phyloP scores from a whole-genome alignment of 2,329 filamentous ascomycete species.

The Fusarium sp. region DNA sequence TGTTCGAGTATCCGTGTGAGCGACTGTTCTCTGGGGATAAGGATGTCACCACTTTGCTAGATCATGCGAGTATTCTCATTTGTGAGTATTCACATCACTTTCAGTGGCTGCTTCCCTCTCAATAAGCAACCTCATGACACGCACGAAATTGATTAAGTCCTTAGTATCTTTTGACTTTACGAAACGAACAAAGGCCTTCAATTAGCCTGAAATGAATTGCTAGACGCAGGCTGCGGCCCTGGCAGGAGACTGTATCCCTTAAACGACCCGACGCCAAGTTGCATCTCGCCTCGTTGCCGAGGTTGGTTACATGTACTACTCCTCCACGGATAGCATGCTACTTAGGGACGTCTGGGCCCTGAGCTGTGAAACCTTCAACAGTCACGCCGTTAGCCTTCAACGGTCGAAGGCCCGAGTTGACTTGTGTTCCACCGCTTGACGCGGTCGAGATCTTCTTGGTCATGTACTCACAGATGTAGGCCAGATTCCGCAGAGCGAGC shows the following conservation, averaged over 20 bases:
- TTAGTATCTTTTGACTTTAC: background rate
- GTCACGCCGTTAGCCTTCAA: slow-evolving; percentile 22
- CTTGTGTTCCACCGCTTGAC: slow-evolving; percentile 16
- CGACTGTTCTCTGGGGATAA: background rate
- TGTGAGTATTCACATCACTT: background rate
- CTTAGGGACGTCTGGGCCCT: slow-evolving; percentile 11
- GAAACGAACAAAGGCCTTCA: background rate
- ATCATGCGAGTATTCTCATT: background rate
- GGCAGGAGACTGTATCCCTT: background rate
- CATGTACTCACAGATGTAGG: slow-evolving; percentile 1
- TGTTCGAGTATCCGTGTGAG: background rate
- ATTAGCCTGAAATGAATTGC: background rate
- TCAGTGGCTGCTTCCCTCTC: background rate
- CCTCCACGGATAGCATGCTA: slow-evolving; percentile 9
- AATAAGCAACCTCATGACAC: background rate
- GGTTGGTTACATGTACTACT: slow-evolving; percentile 38
- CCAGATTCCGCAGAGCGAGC: slow-evolving; percentile 28
- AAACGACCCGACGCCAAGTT: slow-evolving; percentile 26
- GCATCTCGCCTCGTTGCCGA: slow-evolving; percentile 39
- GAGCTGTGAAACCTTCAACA: slow-evolving; percentile 19
- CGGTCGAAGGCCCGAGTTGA: slow-evolving; percentile 21
- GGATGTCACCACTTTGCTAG: background rate
- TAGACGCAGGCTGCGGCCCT: background rate
- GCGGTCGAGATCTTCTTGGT: slow-evolving; percentile 22
- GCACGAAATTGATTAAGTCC: background rate